Evolutionary conservation across 176 grass and related monocot genomes (phyloP).

Genomic region (Triticum dicoccoides): DNA sequence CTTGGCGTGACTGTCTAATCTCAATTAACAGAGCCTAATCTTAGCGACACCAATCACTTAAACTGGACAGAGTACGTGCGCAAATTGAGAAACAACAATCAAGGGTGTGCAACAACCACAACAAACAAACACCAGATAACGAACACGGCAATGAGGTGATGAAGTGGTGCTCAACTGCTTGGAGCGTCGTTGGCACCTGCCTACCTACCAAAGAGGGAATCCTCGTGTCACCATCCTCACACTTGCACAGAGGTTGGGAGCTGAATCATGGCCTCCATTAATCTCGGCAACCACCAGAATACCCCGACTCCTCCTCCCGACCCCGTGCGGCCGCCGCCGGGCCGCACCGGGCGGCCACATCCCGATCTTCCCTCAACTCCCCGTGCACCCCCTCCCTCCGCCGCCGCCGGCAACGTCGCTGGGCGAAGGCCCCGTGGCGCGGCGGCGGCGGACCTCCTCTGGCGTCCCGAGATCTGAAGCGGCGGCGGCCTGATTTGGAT

Average conservation of each 20-base stretch:
- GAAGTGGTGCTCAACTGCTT: conserved; percentile 8
- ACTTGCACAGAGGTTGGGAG: not conserved
- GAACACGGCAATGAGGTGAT: conserved; percentile 23
- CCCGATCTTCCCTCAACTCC: too few species aligned
- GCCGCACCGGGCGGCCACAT: too few species aligned
- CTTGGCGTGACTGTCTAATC: not conserved
- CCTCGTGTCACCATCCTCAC: conserved; percentile 15
- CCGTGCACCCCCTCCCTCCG: too few species aligned
- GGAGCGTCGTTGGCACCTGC: conserved; percentile 19
- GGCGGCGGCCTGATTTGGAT: too few species aligned
- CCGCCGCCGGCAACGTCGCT: too few species aligned
- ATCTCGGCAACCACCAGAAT: conserved; percentile 9
- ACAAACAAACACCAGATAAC: conserved; percentile 31
- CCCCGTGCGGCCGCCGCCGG: too few species aligned
- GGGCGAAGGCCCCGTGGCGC: too few species aligned
- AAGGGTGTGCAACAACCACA: not conserved
- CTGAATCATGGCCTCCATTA: conserved; percentile 20
- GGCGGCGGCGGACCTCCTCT: too few species aligned
- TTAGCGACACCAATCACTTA: not conserved
- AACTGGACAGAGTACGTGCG: not conserved
- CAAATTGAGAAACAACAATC: not conserved
- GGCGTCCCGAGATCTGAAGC: too few species aligned
- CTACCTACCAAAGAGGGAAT: conserved; percentile 19
- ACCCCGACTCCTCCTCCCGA: too few species aligned
- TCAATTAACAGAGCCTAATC: not conserved